Evolutionary conservation across 2,329 filamentous ascomycete species (phyloP), one percentile per base, ranked within the genome.

Genomic region (Verticillium isaacii): DNA sequence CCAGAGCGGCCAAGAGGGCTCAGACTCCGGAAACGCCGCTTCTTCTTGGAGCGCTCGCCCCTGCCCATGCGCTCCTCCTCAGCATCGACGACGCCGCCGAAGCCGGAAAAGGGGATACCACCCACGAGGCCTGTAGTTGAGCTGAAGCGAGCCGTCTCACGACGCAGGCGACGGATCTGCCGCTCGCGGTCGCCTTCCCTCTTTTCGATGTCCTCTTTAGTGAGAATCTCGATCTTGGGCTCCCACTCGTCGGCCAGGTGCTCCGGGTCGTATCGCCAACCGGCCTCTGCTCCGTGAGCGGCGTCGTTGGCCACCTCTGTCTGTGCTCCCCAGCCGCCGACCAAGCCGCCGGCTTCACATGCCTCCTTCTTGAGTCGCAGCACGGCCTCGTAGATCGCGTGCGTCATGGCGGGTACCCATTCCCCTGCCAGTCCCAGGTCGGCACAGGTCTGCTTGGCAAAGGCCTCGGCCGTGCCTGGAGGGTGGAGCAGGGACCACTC

Each of bases 201-300:
- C 78, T 96, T 96, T 77, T 99, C 95, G 60, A 99, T 98, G 72
- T 99, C 95, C 69, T 99, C 95, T 69, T 97, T 96, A 45, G 89
- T 93, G 2, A 99, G 78, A 0, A 84, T 82, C 73, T 94, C 91
- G 9, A 95, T 82, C 78, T 91, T 92, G 7, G 91, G 90, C 71
- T 93, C 90, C 91, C 91, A 95, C 64, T 91, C 89, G 66, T 91
- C 89, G 8, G 85, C 93, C 3, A 98, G 82, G 63, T 92, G 89
- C 71, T 98, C 95, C 2, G 92, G 91, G 67, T 99, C 95, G 72
- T 97, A 97, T 65, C 95, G 85, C 94, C 95, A 98, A 2, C 95
- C 95, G 15, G 93, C 93, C 63, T 93, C 91, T 2, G 78, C 78
- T n/a, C 89, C 88, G 67, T 93, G 89, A 9, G 91, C 91, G 2